Conservation (phyloP, 1,139 yeast species). For the Diutina siamensis region DNA sequence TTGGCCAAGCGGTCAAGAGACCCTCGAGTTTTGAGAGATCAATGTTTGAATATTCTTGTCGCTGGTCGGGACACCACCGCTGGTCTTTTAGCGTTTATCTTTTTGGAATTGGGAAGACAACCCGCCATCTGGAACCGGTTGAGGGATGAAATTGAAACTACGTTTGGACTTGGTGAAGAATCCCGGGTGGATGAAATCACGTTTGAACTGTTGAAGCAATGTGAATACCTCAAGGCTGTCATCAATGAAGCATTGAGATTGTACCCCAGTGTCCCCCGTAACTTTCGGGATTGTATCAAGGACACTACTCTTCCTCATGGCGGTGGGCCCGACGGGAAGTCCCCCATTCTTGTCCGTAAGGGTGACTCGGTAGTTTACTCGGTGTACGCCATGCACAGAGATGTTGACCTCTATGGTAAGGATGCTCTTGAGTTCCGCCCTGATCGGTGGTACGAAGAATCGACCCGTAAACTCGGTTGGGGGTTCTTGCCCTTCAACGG, state of each 20-base stretch:
- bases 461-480: constrained; percentile 32
- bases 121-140: constrained; percentile 28
- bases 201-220: constrained; percentile 39
- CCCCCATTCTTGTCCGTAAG: constrained; percentile 35
- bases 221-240: constrained; percentile 35
- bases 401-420: constrained; percentile 32
- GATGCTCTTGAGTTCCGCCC: constrained; percentile 40
- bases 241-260: constrained; percentile 41
- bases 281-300: constrained; percentile 33
- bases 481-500: constrained; percentile 22
- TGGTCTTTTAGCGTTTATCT: constrained; percentile 35
- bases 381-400: constrained; percentile 36
- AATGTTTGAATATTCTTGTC: constrained; percentile 37
- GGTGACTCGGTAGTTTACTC: constrained; percentile 34
- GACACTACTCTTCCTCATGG: constrained; percentile 42
- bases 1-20: constrained; percentile 39
- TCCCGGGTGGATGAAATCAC: constrained; percentile 22
- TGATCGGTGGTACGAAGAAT: constrained; percentile 42
- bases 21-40: constrained; percentile 38
- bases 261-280: constrained; percentile 46
- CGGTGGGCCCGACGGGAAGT: constrained; percentile 32
- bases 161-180: constrained; percentile 26
- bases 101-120: constrained; percentile 35
- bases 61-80: constrained; percentile 56
- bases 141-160: constrained; percentile 23